Percentiles rank a stretch among this genome's conserved stretches.
Conservation (phyloP, 169 alveolate genomes). For the Neospora caninum region DNA sequence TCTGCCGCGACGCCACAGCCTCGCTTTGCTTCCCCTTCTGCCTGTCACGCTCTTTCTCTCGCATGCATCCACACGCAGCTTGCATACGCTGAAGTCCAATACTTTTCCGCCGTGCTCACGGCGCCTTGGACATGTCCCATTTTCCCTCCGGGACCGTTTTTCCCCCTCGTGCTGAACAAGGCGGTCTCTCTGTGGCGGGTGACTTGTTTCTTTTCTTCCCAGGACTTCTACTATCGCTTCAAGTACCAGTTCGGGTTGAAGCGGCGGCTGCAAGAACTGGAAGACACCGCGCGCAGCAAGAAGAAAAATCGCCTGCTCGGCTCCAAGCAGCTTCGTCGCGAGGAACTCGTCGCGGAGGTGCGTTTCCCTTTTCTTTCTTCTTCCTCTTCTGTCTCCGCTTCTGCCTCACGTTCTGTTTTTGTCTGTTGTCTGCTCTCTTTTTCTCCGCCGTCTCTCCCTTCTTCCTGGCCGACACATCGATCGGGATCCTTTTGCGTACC, state of each 20-base stretch:
- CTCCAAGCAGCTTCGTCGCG: slow-evolving; percentile 67
- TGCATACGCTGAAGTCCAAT: too few species aligned
- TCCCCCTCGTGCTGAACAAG: not conserved
- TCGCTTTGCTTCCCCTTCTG: too few species aligned
- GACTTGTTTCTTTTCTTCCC: too few species aligned
- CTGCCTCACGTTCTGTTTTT: not conserved
- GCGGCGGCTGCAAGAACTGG: slow-evolving; percentile 69
- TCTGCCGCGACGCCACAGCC: too few species aligned
- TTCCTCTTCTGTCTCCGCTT: not conserved
- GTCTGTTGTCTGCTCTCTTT: not conserved
- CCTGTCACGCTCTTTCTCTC: too few species aligned
- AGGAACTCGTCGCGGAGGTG: slow-evolving; percentile 69
- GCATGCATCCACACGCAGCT: too few species aligned
- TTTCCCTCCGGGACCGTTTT: too few species aligned
- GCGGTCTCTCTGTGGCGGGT: too few species aligned
- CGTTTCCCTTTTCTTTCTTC: not conserved
- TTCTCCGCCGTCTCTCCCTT: not conserved
- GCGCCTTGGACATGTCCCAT: not conserved
- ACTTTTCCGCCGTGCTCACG: too few species aligned
- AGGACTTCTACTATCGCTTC: slow-evolving; percentile 73
- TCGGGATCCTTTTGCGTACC: not conserved
- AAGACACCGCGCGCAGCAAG: slow-evolving; percentile 62
- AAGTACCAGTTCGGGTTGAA: slow-evolving; percentile 75
- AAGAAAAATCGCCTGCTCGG: slow-evolving; percentile 60
- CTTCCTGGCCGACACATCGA: not conserved